Evolutionary conservation across 2,329 filamentous ascomycete genomes (phyloP).

Genomic region (Coleophoma eucalyptorum): DNA sequence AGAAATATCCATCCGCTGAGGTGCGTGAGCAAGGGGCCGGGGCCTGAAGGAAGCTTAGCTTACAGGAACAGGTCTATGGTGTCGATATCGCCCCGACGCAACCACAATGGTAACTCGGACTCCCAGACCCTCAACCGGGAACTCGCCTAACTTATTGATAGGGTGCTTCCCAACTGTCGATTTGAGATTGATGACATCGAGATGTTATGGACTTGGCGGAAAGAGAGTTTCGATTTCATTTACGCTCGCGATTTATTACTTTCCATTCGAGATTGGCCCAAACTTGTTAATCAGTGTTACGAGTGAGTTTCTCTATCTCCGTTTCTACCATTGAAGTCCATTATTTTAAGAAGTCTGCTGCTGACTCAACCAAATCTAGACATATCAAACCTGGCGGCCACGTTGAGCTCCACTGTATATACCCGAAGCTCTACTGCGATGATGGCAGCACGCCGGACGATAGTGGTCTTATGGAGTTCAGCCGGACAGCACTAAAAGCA

Average conservation of each 20-base stretch:
- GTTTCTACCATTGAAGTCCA: too few species aligned
- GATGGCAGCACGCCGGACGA: not conserved
- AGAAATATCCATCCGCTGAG: not conserved
- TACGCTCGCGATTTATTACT: slow-evolving; percentile 3
- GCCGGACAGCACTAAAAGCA: not conserved
- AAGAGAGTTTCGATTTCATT: slow-evolving; percentile 2
- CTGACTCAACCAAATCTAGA: not conserved
- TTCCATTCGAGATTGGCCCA: slow-evolving; percentile 8
- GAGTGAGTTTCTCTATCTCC: not conserved
- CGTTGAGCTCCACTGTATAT: slow-evolving; percentile 25
- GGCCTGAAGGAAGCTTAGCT: not conserved
- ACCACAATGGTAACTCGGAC: slow-evolving; percentile 4
- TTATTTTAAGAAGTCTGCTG: too few species aligned
- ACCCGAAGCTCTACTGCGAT: slow-evolving; percentile 4
- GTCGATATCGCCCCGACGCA: slow-evolving; percentile 8
- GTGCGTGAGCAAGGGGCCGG: not conserved
- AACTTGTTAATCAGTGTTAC: slow-evolving; percentile 8
- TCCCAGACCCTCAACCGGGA: too few species aligned
- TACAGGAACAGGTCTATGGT: not conserved
- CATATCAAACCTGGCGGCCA: slow-evolving; percentile 22
- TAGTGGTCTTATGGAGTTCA: slow-evolving; percentile 1
- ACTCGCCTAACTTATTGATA: not conserved
- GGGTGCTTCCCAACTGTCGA: slow-evolving; percentile 17
- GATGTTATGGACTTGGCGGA: slow-evolving; percentile 19
- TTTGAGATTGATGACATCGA: slow-evolving; percentile 27